Percentiles rank a stretch among this genome's conserved stretches.
These are phyloP conservation scores for Leccinum longicurvipes DNA, from an alignment of 768 basidiomycete species.

Conservation along the genomic window DNA sequence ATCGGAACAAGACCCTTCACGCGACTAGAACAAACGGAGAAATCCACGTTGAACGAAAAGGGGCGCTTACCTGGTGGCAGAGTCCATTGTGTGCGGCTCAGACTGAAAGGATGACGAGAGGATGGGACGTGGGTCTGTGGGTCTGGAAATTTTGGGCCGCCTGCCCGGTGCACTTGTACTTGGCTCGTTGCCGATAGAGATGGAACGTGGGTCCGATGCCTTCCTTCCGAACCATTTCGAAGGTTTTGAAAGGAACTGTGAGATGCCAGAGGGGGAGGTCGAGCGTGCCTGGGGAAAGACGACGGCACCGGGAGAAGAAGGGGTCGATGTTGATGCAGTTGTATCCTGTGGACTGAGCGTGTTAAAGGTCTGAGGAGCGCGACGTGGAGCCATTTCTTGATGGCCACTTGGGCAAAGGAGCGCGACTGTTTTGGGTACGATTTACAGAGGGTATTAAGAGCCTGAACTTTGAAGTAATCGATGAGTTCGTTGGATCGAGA, in stretches of 20 bases:
- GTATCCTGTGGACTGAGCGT: slow-evolving; percentile 39
- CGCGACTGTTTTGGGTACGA: neutral
- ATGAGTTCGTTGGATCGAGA: neutral
- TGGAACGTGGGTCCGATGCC: slow-evolving; percentile 48
- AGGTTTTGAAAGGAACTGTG: slow-evolving; percentile 63
- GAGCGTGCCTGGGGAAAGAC: slow-evolving; percentile 49
- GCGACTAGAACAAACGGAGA: slow-evolving; percentile 3
- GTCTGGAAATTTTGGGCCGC: slow-evolving; percentile 81
- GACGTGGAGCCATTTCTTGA: slow-evolving; percentile 48
- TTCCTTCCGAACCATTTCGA: slow-evolving; percentile 72
- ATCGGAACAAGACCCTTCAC: neutral
- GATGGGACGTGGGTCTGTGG: slow-evolving; percentile 79
- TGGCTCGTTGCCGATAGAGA: slow-evolving; percentile 41
- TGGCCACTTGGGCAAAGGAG: neutral
- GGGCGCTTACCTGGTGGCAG: slow-evolving; percentile 49
- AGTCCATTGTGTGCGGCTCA: slow-evolving; percentile 46
- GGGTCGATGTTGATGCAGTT: slow-evolving; percentile 16
- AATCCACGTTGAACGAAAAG: neutral
- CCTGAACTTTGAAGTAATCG: neutral
- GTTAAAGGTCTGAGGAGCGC: slow-evolving; percentile 38
- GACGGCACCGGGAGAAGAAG: slow-evolving; percentile 35
- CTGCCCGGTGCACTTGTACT: slow-evolving; percentile 46
- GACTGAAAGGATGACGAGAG: slow-evolving; percentile 37
- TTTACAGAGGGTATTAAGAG: neutral
- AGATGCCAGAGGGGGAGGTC: slow-evolving; percentile 60